Evolutionary conservation across 2,329 filamentous ascomycete genomes (phyloP), one percentile per base, ranked within the genome.

Genomic region (Hirsutella rhossiliensis): DNA sequence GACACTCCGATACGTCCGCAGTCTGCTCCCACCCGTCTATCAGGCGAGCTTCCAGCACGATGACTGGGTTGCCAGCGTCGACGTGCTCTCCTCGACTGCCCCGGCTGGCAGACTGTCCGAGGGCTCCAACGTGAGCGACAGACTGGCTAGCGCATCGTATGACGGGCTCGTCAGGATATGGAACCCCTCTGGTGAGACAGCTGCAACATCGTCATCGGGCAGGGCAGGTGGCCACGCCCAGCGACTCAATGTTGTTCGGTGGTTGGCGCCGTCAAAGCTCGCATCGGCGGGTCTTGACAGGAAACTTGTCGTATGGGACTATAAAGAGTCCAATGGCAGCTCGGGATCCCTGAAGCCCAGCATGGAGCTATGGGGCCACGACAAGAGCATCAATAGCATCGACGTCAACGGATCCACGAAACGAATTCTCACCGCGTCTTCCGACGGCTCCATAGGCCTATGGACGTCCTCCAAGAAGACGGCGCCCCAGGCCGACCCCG

Each of bases 11-110:
- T 98, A 97, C 64, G 87, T 96, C 31, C 83, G 88, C 55, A 92
- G 88, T 50, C 70, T 96, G 53, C 80, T 96, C 47, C 92, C 92
- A 8, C 92, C 92, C 17, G 73, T 85, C 31, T 90, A 92, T 62
- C 81, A 94, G 54, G 84, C 88, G 12, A 92, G 85, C 58, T 98
- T 95, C 61, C 83, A 96, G 67, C 90, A 98, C 62, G 89, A 98
- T 58, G 92, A 97, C 63, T 98, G 92, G 92, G 85, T 98, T 41
- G 87, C 86, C 60, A 77, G 78, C 23, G 80, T 97, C 23, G 88
- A 96, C 61, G 76, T 94, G 5, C 69, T 94, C 20, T 89, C 87
- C 0, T 62, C 65, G 13, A 78, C 73, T 12, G 84, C 84, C 2
- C 65, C 69, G 7, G 76, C 80, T 3, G 79, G 73, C 18, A 68